These are phyloP conservation scores for Leccinum truebloodii DNA, from an alignment of 768 basidiomycete genomes.

Conservation along the genomic window DNA sequence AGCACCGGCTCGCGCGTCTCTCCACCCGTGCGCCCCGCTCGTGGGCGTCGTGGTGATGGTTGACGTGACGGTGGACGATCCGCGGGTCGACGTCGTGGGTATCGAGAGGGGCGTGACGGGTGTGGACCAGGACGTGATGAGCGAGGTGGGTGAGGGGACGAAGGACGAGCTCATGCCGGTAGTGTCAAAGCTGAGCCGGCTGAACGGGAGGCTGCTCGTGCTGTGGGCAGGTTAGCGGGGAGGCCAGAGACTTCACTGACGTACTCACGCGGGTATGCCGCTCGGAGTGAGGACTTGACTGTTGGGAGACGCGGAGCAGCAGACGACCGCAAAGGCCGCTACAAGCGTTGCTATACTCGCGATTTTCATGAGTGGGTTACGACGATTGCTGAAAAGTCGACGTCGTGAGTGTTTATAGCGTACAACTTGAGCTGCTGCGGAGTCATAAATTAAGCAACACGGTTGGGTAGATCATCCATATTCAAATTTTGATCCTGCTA, in stretches of 20 bases:
- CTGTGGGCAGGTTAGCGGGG: slow-evolving; percentile 7
- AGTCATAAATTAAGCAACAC: slow-evolving; percentile 16
- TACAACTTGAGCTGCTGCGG: slow-evolving; percentile 16
- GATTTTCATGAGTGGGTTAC: slow-evolving; percentile 16
- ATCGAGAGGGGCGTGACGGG: slow-evolving; percentile 12
- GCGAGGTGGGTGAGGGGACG: slow-evolving; percentile 24
- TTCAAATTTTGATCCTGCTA: background rate
- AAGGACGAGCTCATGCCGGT: slow-evolving; percentile 17
- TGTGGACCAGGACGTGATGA: slow-evolving; percentile 30
- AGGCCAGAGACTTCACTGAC: background rate
- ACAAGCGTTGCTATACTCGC: slow-evolving; percentile 5
- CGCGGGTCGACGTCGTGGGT: background rate
- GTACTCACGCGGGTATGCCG: slow-evolving; percentile 26
- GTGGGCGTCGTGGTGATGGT: background rate
- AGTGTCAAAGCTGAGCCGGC: slow-evolving; percentile 24
- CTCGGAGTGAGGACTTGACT: slow-evolving; percentile 6
- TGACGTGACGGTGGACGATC: background rate
- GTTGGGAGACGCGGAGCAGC: slow-evolving; percentile 12
- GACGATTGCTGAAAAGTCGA: background rate
- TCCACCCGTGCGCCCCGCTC: slow-evolving; percentile 3
- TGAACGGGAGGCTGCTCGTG: slow-evolving; percentile 23
- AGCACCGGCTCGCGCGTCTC: background rate
- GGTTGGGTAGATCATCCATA: slow-evolving; percentile 2
- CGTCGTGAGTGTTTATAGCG: background rate
- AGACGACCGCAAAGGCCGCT: slow-evolving; percentile 7